These are phyloP conservation scores for Tephrocybe sp. DNA, from an alignment of 768 basidiomycete genomes.

Conservation along the genomic window DNA sequence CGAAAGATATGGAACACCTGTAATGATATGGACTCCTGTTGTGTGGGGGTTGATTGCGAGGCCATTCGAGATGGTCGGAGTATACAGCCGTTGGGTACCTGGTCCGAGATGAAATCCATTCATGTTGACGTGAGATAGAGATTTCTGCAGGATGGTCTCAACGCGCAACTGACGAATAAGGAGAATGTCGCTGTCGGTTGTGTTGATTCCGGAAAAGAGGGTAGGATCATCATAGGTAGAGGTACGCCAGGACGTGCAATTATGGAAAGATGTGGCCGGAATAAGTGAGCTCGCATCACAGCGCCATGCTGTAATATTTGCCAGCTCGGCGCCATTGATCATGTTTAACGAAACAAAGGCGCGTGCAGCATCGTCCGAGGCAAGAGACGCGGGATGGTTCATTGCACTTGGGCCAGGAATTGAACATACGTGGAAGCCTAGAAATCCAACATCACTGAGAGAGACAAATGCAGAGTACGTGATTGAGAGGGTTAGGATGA, in stretches of 20 bases:
- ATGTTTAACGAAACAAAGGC: constrained; percentile 5
- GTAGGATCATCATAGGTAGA: constrained; percentile 20
- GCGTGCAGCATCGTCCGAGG: constrained; percentile 13
- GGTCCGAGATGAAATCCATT: constrained; percentile 19
- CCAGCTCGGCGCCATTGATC: constrained; percentile 15
- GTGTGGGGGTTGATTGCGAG: constrained; percentile 17
- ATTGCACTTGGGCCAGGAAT: constrained; percentile 11
- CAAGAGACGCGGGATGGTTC: constrained; percentile 20
- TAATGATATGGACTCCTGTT: constrained; percentile 15
- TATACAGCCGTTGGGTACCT: constrained; percentile 5
- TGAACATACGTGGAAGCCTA: constrained; percentile 13
- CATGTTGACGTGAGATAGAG: constrained; percentile 7
- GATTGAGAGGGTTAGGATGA: constrained; percentile 18
- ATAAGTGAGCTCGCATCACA: constrained; percentile 6
- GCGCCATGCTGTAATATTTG: constrained; percentile 9
- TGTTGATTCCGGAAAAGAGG: constrained; percentile 17
- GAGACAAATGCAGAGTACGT: constrained; percentile 14
- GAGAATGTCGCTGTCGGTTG: constrained; percentile 23
- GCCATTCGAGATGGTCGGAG: constrained; percentile 14
- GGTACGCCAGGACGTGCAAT: constrained; percentile 22
- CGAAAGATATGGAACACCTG: constrained; percentile 20
- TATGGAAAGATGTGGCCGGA: constrained; percentile 1
- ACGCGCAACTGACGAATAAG: constrained; percentile 18
- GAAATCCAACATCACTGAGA: constrained; percentile 16
- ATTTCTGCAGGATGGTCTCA: not conserved